Conservation (phyloP, 805 yeast genomes). For the Tetrapisispora taiwanensis region DNA sequence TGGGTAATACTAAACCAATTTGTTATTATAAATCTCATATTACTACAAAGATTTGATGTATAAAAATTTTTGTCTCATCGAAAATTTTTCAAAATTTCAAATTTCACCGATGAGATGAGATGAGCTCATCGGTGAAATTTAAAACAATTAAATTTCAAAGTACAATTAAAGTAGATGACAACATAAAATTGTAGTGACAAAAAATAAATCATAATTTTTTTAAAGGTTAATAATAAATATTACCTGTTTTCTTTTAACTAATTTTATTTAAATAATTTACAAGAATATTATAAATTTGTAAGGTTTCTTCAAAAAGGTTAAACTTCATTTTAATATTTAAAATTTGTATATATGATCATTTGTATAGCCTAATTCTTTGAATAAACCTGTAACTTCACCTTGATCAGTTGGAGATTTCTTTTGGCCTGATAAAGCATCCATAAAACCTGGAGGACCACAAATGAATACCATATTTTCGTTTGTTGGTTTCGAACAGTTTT, state of each 20-base stretch:
- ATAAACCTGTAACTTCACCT: constrained; percentile 85
- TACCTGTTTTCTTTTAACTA: no score
- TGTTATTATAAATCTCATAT: background rate
- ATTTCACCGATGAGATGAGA: background rate
- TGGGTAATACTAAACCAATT: no score
- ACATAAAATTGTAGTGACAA: no score
- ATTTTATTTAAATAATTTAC: no score
- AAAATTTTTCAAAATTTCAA: constrained; percentile 1
- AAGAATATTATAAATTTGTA: no score
- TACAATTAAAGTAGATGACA: no score
- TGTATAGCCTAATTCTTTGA: constrained; percentile 79
- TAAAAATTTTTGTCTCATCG: background rate
- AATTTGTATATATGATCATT: constrained; percentile 86
- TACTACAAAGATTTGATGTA: background rate
- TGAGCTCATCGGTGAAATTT: background rate
- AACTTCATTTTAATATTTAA: constrained; percentile 26
- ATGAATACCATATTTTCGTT: constrained; percentile 69
- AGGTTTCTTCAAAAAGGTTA: no score
- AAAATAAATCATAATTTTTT: no score
- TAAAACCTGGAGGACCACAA: constrained; percentile 93
- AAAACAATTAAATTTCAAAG: no score
- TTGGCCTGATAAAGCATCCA: constrained; percentile 76
- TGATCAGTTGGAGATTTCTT: constrained; percentile 84
- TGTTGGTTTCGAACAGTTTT: constrained; percentile 53
- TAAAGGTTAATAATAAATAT: no score